Evolutionary conservation across 2,329 filamentous ascomycete species (phyloP), one percentile per base, ranked within the genome.

Genomic region (Zasmidium cellare): DNA sequence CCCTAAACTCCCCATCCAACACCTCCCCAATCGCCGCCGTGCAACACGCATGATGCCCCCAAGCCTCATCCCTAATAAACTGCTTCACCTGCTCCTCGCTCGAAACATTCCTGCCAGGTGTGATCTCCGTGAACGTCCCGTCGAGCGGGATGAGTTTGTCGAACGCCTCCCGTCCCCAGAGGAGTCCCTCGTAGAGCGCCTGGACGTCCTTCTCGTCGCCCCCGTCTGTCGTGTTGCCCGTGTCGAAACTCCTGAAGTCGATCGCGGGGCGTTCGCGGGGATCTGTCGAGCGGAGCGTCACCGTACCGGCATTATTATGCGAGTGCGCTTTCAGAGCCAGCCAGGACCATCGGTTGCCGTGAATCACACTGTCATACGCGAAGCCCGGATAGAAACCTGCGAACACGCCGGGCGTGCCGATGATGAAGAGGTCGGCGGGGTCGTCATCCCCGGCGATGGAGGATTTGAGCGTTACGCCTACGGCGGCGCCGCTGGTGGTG

Each of bases 181-280:
- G 67, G 50, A 88, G 73, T 1, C 79, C 83, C 66, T 89, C 85
- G 28, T 77, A 75, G 14, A 86, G 63, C 0, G 85, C 83, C 48
- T 77, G 68, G 14, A 82, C 72, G 61, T 84, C 80, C 69, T 63
- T 63, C 41, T 71, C 65, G 31, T 67, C 59, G 14, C 61, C 62
- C 18, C 47, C 74, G 57, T 73, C 74, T 44, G 71, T 73, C 9
- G 63, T 64, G 28, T 72, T 75, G 19, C 82, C 82, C 0, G 76
- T 75, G 48, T 80, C 77, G 45, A 73, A 87, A 71, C 81, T 87
- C 71, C 85, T 83, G 75, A 86, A 88, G 51, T 77, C 76, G 63
- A 90, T 87, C 5, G 81, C 71, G 0, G 88, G 88, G 2, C 79
- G 75, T 54, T 89, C 87, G 0, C 83, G 81, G 0, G 88, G 87